Conservation (phyloP, 306 rosid species). For the Elaeagnus macrophylla region DNA sequence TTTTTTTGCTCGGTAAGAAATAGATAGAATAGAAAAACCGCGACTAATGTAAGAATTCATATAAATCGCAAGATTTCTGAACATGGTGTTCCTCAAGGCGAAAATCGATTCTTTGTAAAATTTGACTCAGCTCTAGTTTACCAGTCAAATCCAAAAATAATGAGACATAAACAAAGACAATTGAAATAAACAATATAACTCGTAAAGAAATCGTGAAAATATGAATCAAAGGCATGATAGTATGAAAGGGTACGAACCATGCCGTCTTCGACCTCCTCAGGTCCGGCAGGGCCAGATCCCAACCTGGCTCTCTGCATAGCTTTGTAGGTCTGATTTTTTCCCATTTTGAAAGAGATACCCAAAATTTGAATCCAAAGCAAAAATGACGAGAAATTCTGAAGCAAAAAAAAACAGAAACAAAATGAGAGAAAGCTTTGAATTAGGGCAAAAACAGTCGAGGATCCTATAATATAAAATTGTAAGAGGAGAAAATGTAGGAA, state of each 20-base stretch:
- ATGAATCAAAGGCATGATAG: constrained; percentile 10
- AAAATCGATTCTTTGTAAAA: too few relatives aligned
- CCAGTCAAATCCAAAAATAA: too few relatives aligned
- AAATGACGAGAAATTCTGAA: neutral
- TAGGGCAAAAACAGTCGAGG: neutral
- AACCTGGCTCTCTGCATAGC: constrained; percentile 94
- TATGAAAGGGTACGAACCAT: constrained; percentile 99
- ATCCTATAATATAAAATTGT: neutral
- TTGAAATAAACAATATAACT: too few relatives aligned
- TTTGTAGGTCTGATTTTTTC: constrained; percentile 96
- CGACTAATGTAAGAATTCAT: too few relatives aligned
- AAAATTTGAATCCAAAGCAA: neutral
- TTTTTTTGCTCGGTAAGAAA: too few relatives aligned
- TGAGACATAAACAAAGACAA: too few relatives aligned
- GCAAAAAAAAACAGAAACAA: neutral
- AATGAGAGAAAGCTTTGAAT: neutral
- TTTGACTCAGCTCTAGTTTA: too few relatives aligned
- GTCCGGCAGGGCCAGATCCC: constrained; percentile 80
- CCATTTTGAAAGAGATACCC: constrained; percentile 36
- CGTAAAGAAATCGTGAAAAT: too few relatives aligned
- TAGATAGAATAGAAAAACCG: too few relatives aligned
- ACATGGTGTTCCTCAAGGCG: too few relatives aligned
- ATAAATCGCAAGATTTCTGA: too few relatives aligned
- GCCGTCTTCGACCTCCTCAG: constrained; percentile 95
- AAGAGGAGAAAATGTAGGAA: neutral